Evolutionary conservation across 805 yeast genomes (phyloP), one percentile per base, ranked within the genome.

Genomic region (Candida stauntonica): DNA sequence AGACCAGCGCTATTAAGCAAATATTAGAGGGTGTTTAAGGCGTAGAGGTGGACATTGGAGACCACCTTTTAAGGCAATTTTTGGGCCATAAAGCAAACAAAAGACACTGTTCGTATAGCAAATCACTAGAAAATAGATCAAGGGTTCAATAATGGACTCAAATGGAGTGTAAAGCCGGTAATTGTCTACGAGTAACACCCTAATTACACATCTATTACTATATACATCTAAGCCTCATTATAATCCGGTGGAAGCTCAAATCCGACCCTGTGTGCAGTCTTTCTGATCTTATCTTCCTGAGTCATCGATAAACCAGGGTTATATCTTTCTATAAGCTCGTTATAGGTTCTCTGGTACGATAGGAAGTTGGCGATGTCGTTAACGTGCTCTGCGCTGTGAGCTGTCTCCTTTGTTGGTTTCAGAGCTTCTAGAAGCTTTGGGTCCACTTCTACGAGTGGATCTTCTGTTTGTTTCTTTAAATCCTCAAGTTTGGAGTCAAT

Each of bases 181-280:
- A n/a, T n/a, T n/a, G n/a, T n/a, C n/a, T n/a, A n/a, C n/a, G n/a
- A n/a, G n/a, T n/a, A n/a, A n/a, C n/a, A n/a, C n/a, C n/a, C n/a
- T n/a, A n/a, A n/a, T n/a, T n/a, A n/a, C n/a, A n/a, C n/a, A n/a
- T n/a, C n/a, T n/a, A n/a, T n/a, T n/a, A n/a, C n/a, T n/a, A n/a
- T n/a, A n/a, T n/a, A n/a, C n/a, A n/a, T 7, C 17, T 13, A 29
- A 23, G 24, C 17, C 12, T 31, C 21, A 3, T 24, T 13, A 34
- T 36, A 41, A 29, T 46, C 46, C 7, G 41, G 41, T 11, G 87
- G 88, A 12, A 81, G 64, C 37, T 77, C 77, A 37, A 91, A 70
- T 0, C 99, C 99, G n/a, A 91, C 99, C 46, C 80, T 73, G 40
- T 80, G 72, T 6, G 98, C 99, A 1, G 95, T 83, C 56, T 73